Evolutionary conservation across 257 asterid species (phyloP).

Genomic region (Solanum chilense): DNA sequence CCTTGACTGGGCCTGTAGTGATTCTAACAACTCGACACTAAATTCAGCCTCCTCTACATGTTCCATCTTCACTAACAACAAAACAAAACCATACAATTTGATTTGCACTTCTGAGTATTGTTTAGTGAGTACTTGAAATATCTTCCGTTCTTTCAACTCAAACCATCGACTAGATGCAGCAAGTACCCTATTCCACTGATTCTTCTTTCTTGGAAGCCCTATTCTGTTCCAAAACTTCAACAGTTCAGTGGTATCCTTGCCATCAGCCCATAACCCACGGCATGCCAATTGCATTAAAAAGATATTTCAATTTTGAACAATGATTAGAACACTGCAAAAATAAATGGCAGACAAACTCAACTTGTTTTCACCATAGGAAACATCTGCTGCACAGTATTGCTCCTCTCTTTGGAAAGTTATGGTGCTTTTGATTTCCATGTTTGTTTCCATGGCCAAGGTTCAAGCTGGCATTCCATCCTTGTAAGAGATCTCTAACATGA

Average conservation of each 20-base stretch:
- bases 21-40: not conserved
- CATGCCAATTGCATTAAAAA: not conserved
- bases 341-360: not conserved
- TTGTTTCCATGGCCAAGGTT: not conserved
- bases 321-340: not conserved
- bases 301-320: not conserved
- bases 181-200: not conserved
- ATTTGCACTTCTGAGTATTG: not conserved
- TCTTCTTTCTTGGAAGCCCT: not conserved
- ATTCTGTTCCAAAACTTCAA: not conserved
- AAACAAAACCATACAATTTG: not conserved
- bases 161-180: not conserved
- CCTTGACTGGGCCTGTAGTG: not conserved
- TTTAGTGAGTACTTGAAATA: not conserved
- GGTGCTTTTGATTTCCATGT: not conserved
- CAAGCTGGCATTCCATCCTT: not conserved
- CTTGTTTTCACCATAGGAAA: not conserved
- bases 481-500: not conserved
- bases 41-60: not conserved
- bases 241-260: not conserved
- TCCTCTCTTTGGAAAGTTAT: not conserved
- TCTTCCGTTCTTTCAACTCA: not conserved
- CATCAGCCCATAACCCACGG: not conserved
- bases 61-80: not conserved
- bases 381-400: not conserved